A percentile compares a stretch with the other conserved stretches of the same genome.
These are phyloP conservation scores for Eimeria praecox DNA, from an alignment of 169 alveolate species.

Conservation along the genomic window DNA sequence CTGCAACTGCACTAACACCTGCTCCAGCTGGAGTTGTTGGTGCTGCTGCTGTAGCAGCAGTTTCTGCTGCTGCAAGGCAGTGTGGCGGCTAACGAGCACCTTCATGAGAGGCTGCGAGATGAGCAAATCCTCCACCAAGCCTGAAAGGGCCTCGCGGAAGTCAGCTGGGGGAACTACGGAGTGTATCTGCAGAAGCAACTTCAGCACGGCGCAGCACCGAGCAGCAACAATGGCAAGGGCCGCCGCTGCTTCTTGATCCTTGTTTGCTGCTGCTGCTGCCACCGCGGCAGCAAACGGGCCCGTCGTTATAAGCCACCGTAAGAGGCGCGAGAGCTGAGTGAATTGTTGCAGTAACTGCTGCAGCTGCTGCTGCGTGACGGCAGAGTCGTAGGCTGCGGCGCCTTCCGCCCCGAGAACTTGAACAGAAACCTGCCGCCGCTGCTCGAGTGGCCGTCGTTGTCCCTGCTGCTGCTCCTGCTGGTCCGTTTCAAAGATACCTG, in stretches of 20 bases:
- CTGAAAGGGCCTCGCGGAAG: constrained; percentile 3
- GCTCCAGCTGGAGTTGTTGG: constrained; percentile 31
- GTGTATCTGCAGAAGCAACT: constrained; percentile 44
- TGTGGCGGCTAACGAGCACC: constrained; percentile 40
- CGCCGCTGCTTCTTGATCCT: constrained; percentile 40
- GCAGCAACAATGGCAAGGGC: constrained; percentile 54
- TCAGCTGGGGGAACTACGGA: neutral
- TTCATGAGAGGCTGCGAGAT: constrained; percentile 51
- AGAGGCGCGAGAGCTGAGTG: constrained; percentile 27
- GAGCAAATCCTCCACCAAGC: constrained; percentile 40
- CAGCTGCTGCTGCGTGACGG: constrained; percentile 45
- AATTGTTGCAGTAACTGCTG: constrained; percentile 46
- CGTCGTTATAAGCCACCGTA: constrained; percentile 33
- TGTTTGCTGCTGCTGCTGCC: constrained; percentile 62
- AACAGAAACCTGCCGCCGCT: constrained; percentile 38
- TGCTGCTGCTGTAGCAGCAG: constrained; percentile 35
- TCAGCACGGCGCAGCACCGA: constrained; percentile 60
- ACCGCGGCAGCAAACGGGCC: constrained; percentile 63
- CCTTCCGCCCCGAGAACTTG: constrained; percentile 47
- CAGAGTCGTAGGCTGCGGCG: constrained; percentile 13
- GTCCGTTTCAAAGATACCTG: constrained; percentile 4
- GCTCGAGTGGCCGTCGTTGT: constrained; percentile 10
- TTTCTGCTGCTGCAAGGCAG: constrained; percentile 25
- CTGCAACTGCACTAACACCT: constrained; percentile 21
- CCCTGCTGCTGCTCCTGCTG: constrained; percentile 35